Evolutionary conservation across 345 rosid genomes (phyloP).

Genomic region (Syzygium jambos): DNA sequence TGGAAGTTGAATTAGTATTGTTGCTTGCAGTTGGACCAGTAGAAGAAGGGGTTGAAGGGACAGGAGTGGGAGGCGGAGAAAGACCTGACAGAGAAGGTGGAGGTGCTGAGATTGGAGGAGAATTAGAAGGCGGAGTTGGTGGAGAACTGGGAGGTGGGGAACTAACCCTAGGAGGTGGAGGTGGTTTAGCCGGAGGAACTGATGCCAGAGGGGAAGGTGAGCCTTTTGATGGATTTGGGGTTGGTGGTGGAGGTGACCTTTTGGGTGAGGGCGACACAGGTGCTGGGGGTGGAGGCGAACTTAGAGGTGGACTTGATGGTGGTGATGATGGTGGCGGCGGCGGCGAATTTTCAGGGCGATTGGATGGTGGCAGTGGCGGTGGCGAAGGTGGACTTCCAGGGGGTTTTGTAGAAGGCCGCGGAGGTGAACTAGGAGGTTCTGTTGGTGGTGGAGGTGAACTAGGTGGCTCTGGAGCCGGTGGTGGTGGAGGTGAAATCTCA

Average conservation of each 20-base stretch:
- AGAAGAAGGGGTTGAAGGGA: neutral
- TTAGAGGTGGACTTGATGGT: constrained; percentile 7
- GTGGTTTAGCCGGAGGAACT: constrained; percentile 8
- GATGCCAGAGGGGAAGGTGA: constrained; percentile 15
- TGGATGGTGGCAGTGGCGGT: constrained; percentile 13
- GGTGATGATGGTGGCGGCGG: constrained; percentile 10
- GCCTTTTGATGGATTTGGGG: constrained; percentile 9
- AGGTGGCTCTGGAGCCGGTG: constrained; percentile 16
- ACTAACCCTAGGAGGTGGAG: constrained; percentile 21
- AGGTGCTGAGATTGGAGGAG: neutral
- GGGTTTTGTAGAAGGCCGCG: constrained; percentile 11
- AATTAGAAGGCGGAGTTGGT: neutral
- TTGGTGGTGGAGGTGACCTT: constrained; percentile 29
- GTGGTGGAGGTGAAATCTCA: constrained; percentile 3
- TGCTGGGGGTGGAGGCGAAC: constrained; percentile 8
- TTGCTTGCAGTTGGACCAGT: constrained; percentile 7
- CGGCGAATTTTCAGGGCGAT: constrained; percentile 15
- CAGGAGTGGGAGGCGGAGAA: neutral
- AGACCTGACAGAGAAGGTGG: neutral
- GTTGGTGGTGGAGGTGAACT: constrained; percentile 5
- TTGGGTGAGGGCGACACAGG: constrained; percentile 7
- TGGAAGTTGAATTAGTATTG: constrained; percentile 22
- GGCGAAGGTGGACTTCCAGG: constrained; percentile 22
- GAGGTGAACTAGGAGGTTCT: constrained; percentile 8
- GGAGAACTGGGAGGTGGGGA: neutral